phyloP scores from a whole-genome alignment of 2,329 filamentous ascomycete species.

The Teratosphaeria zuluensis region DNA sequence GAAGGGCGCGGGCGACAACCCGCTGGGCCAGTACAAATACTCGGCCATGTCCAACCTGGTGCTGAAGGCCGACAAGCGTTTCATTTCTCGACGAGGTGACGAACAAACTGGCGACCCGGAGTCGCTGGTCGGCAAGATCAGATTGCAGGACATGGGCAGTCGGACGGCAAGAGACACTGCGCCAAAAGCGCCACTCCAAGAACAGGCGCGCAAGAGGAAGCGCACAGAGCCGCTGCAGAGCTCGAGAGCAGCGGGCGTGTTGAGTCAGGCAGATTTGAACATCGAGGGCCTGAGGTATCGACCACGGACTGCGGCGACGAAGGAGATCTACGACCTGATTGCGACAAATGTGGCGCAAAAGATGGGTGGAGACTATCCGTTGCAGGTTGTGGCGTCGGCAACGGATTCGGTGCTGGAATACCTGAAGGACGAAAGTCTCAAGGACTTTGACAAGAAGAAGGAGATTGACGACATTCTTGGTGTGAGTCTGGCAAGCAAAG shows the following conservation, averaged over 20 bases:
- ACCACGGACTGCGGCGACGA: slow-evolving; percentile 80
- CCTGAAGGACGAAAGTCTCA: slow-evolving; percentile 88
- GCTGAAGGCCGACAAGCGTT: slow-evolving; percentile 96
- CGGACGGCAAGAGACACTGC: slow-evolving; percentile 69
- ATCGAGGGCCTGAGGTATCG: slow-evolving; percentile 89
- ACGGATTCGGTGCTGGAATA: slow-evolving; percentile 86
- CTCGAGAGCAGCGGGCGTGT: slow-evolving; percentile 62
- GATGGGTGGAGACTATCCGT: slow-evolving; percentile 86
- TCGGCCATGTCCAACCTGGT: slow-evolving; percentile 89
- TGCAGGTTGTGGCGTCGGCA: slow-evolving; percentile 84
- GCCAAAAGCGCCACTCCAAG: slow-evolving; percentile 54
- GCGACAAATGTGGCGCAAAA: slow-evolving; percentile 80
- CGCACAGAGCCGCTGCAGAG: slow-evolving; percentile 57
- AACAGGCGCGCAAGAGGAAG: slow-evolving; percentile 70
- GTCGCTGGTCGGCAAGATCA: slow-evolving; percentile 87
- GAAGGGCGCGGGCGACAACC: slow-evolving; percentile 24
- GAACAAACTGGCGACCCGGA: slow-evolving; percentile 96
- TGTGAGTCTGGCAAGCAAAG: slow-evolving; percentile 69
- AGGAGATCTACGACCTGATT: slow-evolving; percentile 89
- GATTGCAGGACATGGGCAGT: slow-evolving; percentile 88
- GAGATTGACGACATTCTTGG: slow-evolving; percentile 91
- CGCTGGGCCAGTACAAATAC: slow-evolving; percentile 31
- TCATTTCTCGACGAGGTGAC: slow-evolving; percentile 83
- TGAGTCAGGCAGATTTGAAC: slow-evolving; percentile 74
- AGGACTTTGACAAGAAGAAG: slow-evolving; percentile 97